Base-by-base conservation (phyloP, 495 filamentous ascomycete species). In the Articulospora tetracladia region DNA sequence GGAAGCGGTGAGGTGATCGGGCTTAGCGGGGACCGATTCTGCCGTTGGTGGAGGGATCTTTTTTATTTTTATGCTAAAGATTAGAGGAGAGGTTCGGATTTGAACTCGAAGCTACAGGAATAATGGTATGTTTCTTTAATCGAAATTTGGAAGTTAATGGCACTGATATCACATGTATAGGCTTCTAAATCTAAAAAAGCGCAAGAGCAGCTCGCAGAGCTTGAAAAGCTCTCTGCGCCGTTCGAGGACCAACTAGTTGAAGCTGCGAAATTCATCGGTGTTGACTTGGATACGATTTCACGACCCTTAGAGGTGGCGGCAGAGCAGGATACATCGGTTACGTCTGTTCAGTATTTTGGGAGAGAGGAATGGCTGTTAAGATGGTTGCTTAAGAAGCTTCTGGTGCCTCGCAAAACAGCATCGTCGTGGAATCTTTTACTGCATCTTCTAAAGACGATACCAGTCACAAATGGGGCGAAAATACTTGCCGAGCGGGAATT, bases 301-400 rank as follows among this genome's bases (percentile, higher is more conserved):
- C 63, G 60, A 55, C 71, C 8, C 70, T 70, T 51, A 67, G 76
- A 57, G 67, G 71, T 12, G 64, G 71, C 20, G 72, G 68, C 55
- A 67, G 71, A 63, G 64, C 66, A 57, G 53, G 70, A 66, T 64
- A 62, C 56, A 58, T 69, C 44, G 39, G 66, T 27, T 60, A 66
- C 55, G 61, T 53, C 55, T 24, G 27, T 52, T 6, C 39, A 44
- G 39, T 65, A 53, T 20, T 62, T 67, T 62, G 62, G 77, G 22
- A 80, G 84, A 70, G 80, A 85, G 62, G 85, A 89, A 70, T 89
- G 85, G 85, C 75, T 86, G 8, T 68, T 88, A 24, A 76, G 80
- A 62, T 91, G 87, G 87, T 68, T 90, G 25, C 74, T 90, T 61
- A 86, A 85, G 67, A 84, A 79, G 63, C 58, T 88, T 17, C 76